phyloP scores from a whole-genome alignment of 2,329 filamentous ascomycete species.

The Phyllosticta citriasiana region DNA sequence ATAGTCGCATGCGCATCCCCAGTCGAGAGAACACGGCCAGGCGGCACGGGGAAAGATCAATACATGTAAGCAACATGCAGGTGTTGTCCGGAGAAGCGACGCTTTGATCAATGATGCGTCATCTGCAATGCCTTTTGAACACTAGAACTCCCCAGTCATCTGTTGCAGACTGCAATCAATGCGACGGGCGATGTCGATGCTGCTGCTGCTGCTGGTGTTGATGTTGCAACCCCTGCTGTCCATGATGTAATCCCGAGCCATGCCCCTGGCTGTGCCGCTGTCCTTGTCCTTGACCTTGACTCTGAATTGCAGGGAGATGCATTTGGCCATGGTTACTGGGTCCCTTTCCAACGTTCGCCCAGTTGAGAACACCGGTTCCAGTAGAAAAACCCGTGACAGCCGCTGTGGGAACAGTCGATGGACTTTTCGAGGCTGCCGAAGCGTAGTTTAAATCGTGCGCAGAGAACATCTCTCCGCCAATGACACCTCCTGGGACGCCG shows the following conservation, averaged over 20 bases:
- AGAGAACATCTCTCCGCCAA: background rate
- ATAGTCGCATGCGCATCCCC: no score
- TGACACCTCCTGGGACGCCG: conserved; percentile 1
- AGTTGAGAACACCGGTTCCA: background rate
- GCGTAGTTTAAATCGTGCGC: background rate
- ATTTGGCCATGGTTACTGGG: background rate
- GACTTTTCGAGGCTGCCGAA: background rate
- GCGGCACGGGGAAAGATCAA: no score
- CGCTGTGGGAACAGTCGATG: background rate
- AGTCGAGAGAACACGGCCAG: no score
- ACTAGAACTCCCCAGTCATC: background rate
- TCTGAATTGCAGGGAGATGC: background rate
- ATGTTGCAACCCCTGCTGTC: background rate
- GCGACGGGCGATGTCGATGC: background rate
- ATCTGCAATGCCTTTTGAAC: no score
- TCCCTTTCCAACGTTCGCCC: background rate
- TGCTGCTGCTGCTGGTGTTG: background rate
- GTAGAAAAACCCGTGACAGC: background rate
- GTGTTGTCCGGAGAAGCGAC: no score
- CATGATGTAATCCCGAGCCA: background rate
- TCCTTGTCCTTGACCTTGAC: background rate
- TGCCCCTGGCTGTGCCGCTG: background rate
- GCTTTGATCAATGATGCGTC: no score
- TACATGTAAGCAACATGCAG: no score
- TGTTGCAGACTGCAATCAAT: background rate